Evolutionary conservation across 495 filamentous ascomycete species (phyloP), one percentile per base, ranked within the genome.

Genomic region (Penicillium atrosanguineum): DNA sequence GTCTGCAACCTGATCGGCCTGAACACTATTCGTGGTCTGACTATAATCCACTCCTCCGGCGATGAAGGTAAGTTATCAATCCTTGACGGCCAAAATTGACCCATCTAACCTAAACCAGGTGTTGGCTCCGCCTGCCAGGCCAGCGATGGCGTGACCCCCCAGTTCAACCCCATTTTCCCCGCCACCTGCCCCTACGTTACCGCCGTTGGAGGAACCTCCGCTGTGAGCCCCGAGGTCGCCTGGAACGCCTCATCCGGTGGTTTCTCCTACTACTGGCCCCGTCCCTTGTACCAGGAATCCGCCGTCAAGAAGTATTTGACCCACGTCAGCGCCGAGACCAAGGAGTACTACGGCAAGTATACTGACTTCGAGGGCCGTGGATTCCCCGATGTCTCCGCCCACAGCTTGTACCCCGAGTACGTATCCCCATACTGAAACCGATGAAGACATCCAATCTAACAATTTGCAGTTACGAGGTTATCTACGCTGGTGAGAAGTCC

Each of bases 1-100:
- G 84, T 87, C 6, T 92, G 88, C 74, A 79, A 86, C 62, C 60
- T 84, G 64, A 84, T 84, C 62, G 81, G 80, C 51, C 71, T 87
- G 65, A 80, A 90, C 34, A 87, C 87, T 15, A 77, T 81, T 0
- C 84, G 87, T 37, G 88, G 88, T 25, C 80, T 88, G 4, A 81
- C 81, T 16, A 74, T 89, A 11, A 59, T 90, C 31, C 81, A 81
- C 56, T 80, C 83, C 4, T 81, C 79, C 29, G 87, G 87, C 7
- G 87, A 89, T 67, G 75, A 71, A 28, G 86, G 86, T 45, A 79
- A 82, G 21, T 19, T 29, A 29, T 31, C 28, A 31, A 31, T 31
- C 28, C 11, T 12, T 1, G 7, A 6, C 28, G 1, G 15, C 19
- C 19, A 0, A 40, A 14, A 40, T 20, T 15, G 20, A 8, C 7